Conservation (phyloP, 805 yeast genomes). For the Wickerhamiella kazuoi region DNA sequence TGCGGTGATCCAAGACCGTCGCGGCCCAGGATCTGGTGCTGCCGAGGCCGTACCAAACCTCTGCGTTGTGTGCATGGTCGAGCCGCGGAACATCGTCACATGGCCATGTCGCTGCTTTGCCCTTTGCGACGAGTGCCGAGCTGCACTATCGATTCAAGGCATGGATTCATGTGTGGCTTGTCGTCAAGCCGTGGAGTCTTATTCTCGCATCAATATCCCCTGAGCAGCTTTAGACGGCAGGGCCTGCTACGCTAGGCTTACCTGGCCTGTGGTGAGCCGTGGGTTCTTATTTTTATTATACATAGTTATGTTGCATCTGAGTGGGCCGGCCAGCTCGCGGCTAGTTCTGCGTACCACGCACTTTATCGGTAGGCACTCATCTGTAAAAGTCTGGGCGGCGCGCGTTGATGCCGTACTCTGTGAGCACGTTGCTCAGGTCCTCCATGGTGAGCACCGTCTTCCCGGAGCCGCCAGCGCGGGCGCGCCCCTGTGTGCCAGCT, state of each 20-base stretch:
- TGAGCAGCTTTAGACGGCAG: slow-evolving; percentile 16
- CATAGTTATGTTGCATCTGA: not conserved
- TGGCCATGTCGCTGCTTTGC: slow-evolving; percentile 94
- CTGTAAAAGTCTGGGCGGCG: slow-evolving; percentile 89
- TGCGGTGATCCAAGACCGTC: not conserved
- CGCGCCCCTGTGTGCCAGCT: slow-evolving; percentile 33
- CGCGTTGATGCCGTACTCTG: slow-evolving; percentile 83
- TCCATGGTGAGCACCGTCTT: slow-evolving; percentile 84
- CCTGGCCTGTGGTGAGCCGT: not conserved
- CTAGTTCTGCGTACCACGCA: not conserved
- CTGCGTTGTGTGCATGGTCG: slow-evolving; percentile 74
- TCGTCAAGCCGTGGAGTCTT: slow-evolving; percentile 52
- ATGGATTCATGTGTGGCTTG: slow-evolving; percentile 76
- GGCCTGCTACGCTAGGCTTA: not conserved
- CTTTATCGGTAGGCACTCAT: slow-evolving; percentile 19
- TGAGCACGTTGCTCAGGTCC: slow-evolving; percentile 77
- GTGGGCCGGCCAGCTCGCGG: no score
- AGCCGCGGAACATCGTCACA: slow-evolving; percentile 55
- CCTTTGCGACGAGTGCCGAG: slow-evolving; percentile 68
- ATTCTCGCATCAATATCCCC: slow-evolving; percentile 42
- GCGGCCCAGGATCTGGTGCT: not conserved
- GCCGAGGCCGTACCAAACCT: not conserved
- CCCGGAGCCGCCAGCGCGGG: slow-evolving; percentile 26
- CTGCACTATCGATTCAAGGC: slow-evolving; percentile 51
- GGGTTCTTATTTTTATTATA: not conserved